A percentile compares a stretch with the other conserved stretches of the same genome.
These are phyloP conservation scores for Trifolium pratense DNA, from an alignment of 306 rosid genomes.

Conservation along the genomic window DNA sequence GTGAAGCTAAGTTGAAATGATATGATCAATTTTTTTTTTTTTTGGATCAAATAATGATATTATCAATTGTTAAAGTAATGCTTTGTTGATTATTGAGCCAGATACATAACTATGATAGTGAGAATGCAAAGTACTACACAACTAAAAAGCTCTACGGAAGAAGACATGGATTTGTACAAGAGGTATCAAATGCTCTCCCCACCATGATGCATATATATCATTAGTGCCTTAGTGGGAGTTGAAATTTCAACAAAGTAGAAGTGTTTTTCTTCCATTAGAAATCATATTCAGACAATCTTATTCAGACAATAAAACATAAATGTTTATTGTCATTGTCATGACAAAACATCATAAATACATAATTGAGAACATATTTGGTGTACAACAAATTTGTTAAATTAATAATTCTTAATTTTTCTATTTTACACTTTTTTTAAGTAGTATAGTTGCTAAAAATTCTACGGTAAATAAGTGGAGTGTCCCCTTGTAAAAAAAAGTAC, in stretches of 20 bases:
- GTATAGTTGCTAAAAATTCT: too few species aligned
- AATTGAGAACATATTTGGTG: too few species aligned
- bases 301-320: not conserved
- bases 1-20: slow-evolving; percentile 4
- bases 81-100: not conserved
- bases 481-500: too few species aligned
- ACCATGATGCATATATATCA: slow-evolving; percentile 4
- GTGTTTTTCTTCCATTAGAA: not conserved
- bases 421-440: too few species aligned
- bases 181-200: not conserved
- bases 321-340: too few species aligned
- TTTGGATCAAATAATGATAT: too few species aligned
- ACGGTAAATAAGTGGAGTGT: too few species aligned
- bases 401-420: too few species aligned
- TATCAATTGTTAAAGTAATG: not conserved
- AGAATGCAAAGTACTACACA: slow-evolving; percentile 2
- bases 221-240: not conserved
- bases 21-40: too few species aligned
- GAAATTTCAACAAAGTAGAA: not conserved
- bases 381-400: too few species aligned
- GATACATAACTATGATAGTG: not conserved
- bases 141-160: not conserved
- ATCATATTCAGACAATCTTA: not conserved
- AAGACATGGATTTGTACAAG: not conserved
- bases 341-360: too few species aligned